These are phyloP conservation scores for Boletus rufocinnamomeus DNA, from an alignment of 768 basidiomycete genomes.

Conservation along the genomic window DNA sequence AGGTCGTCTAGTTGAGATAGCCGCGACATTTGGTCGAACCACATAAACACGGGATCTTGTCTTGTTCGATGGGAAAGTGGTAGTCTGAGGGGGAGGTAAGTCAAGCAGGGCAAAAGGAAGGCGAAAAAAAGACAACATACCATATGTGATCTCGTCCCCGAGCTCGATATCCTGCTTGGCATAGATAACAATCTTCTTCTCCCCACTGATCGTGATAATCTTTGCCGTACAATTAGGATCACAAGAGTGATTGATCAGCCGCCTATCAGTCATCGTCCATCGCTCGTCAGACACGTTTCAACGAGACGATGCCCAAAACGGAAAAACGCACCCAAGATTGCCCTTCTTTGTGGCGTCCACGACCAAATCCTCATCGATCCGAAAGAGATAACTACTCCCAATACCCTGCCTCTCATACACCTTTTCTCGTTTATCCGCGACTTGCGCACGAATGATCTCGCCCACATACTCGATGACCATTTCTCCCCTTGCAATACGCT, in stretches of 20 bases:
- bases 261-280: slow-evolving; percentile 52
- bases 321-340: slow-evolving; percentile 80
- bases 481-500: slow-evolving; percentile 88
- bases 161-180: slow-evolving; percentile 95
- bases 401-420: slow-evolving; percentile 96
- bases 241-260: slow-evolving; percentile 98
- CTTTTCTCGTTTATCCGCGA: slow-evolving; percentile 97
- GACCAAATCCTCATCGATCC: slow-evolving; percentile 96
- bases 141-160: slow-evolving; percentile 98
- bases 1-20: slow-evolving; percentile 78
- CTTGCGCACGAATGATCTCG: slow-evolving; percentile 91
- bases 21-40: slow-evolving; percentile 91
- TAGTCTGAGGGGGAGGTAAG: slow-evolving; percentile 62
- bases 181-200: slow-evolving; percentile 99
- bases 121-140: slow-evolving; percentile 45
- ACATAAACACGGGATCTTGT: slow-evolving; percentile 93
- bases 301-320: slow-evolving; percentile 2
- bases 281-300: slow-evolving; percentile 14
- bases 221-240: slow-evolving; percentile 92
- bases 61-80: slow-evolving; percentile 98
- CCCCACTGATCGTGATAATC: slow-evolving; percentile 87
- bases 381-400: slow-evolving; percentile 95
- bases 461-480: slow-evolving; percentile 99
- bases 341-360: slow-evolving; percentile 99
- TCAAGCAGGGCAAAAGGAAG: background rate